phyloP scores from a whole-genome alignment of 495 filamentous ascomycete species.

The Rostrohypoxylon terebratum region DNA sequence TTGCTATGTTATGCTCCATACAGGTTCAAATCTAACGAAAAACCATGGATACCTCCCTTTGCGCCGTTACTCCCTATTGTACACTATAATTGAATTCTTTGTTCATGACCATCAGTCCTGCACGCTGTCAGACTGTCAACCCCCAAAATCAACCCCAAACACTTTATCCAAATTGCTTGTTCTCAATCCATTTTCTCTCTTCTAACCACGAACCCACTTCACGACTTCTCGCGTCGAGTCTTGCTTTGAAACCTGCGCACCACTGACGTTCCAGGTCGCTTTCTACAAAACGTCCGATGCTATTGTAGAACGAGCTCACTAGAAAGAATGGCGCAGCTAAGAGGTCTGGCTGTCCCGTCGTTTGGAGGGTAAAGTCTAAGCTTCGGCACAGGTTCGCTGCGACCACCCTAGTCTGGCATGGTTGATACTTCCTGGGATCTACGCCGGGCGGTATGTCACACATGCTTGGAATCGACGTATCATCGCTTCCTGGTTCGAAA shows the following conservation, averaged over 20 bases:
- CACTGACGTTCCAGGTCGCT: slow-evolving; percentile 56
- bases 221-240: slow-evolving; percentile 43
- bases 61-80: not conserved
- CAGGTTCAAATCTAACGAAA: not conserved
- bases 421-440: slow-evolving; percentile 45
- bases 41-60: not conserved
- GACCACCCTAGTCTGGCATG: slow-evolving; percentile 44
- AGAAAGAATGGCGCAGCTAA: slow-evolving; percentile 52
- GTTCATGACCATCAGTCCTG: not conserved
- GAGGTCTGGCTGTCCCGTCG: slow-evolving; percentile 56
- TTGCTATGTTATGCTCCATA: not conserved
- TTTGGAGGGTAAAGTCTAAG: slow-evolving; percentile 53
- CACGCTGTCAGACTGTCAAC: no score
- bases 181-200: slow-evolving; percentile 45
- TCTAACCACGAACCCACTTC: slow-evolving; percentile 43
- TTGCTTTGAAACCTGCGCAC: slow-evolving; percentile 54
- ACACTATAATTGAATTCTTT: not conserved
- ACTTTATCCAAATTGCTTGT: slow-evolving; percentile 42
- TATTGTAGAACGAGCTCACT: slow-evolving; percentile 50
- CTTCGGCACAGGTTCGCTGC: slow-evolving; percentile 55
- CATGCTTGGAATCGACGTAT: slow-evolving; percentile 8
- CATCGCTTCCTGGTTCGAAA: slow-evolving; percentile 46
- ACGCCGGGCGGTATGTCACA: slow-evolving; percentile 42
- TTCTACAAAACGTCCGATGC: slow-evolving; percentile 44
- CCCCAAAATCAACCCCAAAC: no score